phyloP scores from a whole-genome alignment of 306 rosid genomes.

The Fragaria ananassa region DNA sequence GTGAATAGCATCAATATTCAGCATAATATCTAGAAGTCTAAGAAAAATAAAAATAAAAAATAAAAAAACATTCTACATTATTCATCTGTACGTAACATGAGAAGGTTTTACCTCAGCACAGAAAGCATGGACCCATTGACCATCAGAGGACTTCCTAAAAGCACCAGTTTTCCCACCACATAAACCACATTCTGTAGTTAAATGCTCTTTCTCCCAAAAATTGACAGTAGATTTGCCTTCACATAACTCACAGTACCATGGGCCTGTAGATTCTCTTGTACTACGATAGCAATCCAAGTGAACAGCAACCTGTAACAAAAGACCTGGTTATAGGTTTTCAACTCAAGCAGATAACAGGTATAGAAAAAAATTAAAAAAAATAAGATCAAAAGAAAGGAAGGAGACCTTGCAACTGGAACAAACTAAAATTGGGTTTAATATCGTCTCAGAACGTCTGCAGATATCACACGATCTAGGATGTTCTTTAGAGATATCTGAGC shows the following conservation, averaged over 20 bases:
- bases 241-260: slow-evolving; percentile 96
- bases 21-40: neutral
- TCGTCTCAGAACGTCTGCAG: slow-evolving; percentile 77
- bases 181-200: slow-evolving; percentile 78
- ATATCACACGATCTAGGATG: slow-evolving; percentile 82
- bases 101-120: slow-evolving; percentile 78
- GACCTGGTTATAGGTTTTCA: neutral
- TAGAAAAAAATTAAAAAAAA: slow-evolving; percentile 1
- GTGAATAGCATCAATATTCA: slow-evolving; percentile 8
- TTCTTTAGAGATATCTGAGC: slow-evolving; percentile 67
- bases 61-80: neutral
- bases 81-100: neutral
- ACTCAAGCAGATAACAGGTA: slow-evolving; percentile 15
- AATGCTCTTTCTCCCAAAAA: slow-evolving; percentile 78
- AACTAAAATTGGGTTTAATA: slow-evolving; percentile 75
- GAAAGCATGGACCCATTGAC: slow-evolving; percentile 97
- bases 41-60: neutral
- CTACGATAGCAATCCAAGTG: slow-evolving; percentile 91
- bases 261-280: slow-evolving; percentile 75
- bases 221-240: slow-evolving; percentile 58
- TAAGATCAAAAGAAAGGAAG: slow-evolving; percentile 13
- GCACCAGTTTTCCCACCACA: slow-evolving; percentile 94
- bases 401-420: slow-evolving; percentile 92
- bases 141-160: slow-evolving; percentile 83
- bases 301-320: slow-evolving; percentile 71